A percentile compares a stretch with the other conserved stretches of the same genome.
These are phyloP conservation scores for Cladosporium oxysporum DNA, from an alignment of 2,329 filamentous ascomycete species.

Conservation along the genomic window DNA sequence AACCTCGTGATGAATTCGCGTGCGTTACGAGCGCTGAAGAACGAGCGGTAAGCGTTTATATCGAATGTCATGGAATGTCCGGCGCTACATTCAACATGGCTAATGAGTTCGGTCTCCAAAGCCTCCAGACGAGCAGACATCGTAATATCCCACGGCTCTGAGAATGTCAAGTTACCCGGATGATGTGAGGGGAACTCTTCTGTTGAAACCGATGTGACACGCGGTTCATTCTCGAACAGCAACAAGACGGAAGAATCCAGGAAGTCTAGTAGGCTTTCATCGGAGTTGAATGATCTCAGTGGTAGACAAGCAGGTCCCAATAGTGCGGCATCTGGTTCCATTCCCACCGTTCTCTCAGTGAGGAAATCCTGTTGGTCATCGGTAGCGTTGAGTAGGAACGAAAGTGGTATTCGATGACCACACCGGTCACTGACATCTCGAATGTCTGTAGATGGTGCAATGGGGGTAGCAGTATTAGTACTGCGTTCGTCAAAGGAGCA, in stretches of 20 bases:
- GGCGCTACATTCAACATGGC: background rate
- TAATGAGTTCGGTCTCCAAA: background rate
- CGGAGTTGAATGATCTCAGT: background rate
- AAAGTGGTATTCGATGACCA: background rate
- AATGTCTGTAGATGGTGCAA: too few species aligned
- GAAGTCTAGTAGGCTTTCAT: background rate
- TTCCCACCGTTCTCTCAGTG: slow-evolving; percentile 12
- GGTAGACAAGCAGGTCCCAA: background rate
- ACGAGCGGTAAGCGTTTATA: background rate
- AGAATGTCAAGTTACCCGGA: background rate
- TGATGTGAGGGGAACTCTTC: too few species aligned
- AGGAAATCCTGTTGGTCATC: slow-evolving; percentile 20
- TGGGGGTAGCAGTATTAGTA: background rate
- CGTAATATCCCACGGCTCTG: background rate
- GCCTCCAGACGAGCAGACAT: background rate
- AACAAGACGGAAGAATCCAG: background rate
- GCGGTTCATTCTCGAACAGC: background rate
- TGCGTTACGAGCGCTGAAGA: slow-evolving; percentile 9
- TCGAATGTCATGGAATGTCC: background rate
- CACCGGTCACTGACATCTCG: background rate
- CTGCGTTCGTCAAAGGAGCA: background rate
- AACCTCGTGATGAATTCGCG: slow-evolving; percentile 11
- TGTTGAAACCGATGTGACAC: too few species aligned
- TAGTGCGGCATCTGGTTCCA: slow-evolving; percentile 9
- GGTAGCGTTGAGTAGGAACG: slow-evolving; percentile 17